Base-by-base conservation (phyloP, 2,329 filamentous ascomycete species). In the Aspergillus quadricinctus region DNA sequence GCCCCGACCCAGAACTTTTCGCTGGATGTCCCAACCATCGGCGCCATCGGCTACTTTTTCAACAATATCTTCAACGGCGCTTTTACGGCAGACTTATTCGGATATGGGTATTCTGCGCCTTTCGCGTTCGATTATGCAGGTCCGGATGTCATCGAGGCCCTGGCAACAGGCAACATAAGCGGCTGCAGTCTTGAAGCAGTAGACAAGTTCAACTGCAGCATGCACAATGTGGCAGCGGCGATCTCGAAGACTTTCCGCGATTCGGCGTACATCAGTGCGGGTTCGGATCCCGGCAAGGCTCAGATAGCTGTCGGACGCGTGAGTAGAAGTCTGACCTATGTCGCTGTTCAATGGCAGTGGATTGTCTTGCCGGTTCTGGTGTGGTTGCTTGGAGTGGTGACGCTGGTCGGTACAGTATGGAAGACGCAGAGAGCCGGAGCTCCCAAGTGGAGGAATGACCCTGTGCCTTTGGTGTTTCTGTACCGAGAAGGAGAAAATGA, bases 271-370 rank as follows among this genome's bases (percentile, higher is more conserved):
- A 28, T 49, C 1, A 40, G 6, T 14, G 35, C 35, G 14, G 35
- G 35, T 5, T 40, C n/a, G 35, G 35, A 40, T n/a, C 35, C n/a
- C 4, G 28, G 28, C n/a, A 17, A 40, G 11, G 40, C 43, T 1
- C 11, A 46, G 2, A 50, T 17, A 27, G 25, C 49, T 6, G n/a
- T 4, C 0, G 58, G 60, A 14, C 35, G 49, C 11, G 49, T 46
- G 1, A 53, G 52, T 48, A 23, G 31, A 1, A 56, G 19, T n/a
- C 23, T 51, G 9, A 57, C 45, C 2, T 48, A 55, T 27, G 40
- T 58, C 17, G 10, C 51, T 6, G 57, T 63, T 23, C 52, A 52
- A 19, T 63, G 59, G 61, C 53, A 58, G 49, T 61, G 56, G 59
- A 54, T 63, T 28, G 10, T 46, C 9, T 54, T 61, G 23, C 59